Evolutionary conservation across 768 basidiomycete species (phyloP), one percentile per base, ranked within the genome.

Genomic region (Podaxis rugospora): DNA sequence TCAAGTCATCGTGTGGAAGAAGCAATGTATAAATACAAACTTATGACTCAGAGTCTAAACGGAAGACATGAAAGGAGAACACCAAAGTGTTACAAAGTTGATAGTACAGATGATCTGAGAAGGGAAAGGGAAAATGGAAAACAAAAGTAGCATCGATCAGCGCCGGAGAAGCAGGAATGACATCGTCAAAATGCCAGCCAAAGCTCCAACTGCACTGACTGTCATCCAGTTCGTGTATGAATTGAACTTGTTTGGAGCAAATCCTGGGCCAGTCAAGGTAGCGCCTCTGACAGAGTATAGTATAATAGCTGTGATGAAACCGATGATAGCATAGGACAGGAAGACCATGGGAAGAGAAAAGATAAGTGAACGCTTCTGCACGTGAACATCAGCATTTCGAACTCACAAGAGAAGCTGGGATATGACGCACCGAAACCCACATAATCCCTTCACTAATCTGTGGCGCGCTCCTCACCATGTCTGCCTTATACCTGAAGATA

Each of bases 291-390:
- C 84, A 0, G 86, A 83, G 69, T 90, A 91, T 25, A 90, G 62
- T 0, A 84, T 80, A 27, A 91, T 77, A 0, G 82, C 89, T 0
- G 82, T 77, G 39, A 90, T 72, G 73, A 92, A 89, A 1, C 82
- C 87, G 1, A 85, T 78, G 63, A 91, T 78, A 1, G 88, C 83
- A 69, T 91, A 92, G 0, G 84, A 82, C 36, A 92, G 74, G 64
- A 91, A 86, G 27, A 91, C 88, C 21, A 90, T 74, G 0, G 91
- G 90, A 11, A 92, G 79, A 0, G 90, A 89, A 62, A 89, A 76
- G 39, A 89, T 72, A 25, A 92, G 74, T 60, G 83, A 85, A 21
- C 86, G 80, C 66, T 80, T 77, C 85, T 88, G 69, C 32, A 63
- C 36, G 53, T 47, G 21, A 55, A 47, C 40, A 11, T 28, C 18